A percentile compares a stretch with the other conserved stretches of the same genome.
Evolutionary conservation across 371 early-diverging fungal species (phyloP).

Genomic region (Actinomortierella wolfii): DNA sequence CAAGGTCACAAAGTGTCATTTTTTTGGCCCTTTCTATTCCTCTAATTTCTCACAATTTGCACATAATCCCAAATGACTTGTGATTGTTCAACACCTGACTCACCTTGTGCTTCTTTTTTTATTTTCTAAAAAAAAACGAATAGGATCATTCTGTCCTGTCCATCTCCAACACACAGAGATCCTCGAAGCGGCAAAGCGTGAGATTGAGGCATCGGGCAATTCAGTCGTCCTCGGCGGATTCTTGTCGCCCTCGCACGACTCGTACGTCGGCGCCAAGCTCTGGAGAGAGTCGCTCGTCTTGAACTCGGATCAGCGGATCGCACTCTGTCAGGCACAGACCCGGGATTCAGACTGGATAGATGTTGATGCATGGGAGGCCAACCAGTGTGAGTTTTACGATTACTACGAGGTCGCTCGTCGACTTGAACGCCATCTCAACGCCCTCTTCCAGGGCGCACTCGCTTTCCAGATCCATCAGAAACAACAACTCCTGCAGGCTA

Average conservation of each 20-base stretch:
- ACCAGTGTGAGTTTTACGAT: slow-evolving; percentile 19
- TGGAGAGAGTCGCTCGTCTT: slow-evolving; percentile 19
- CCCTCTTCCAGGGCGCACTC: slow-evolving; percentile 13
- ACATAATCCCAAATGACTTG: too few species aligned
- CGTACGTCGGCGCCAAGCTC: slow-evolving; percentile 37
- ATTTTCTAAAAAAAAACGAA: neutral
- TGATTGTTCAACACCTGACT: too few species aligned
- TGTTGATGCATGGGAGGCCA: slow-evolving; percentile 45
- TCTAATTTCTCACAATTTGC: too few species aligned
- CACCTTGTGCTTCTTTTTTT: too few species aligned
- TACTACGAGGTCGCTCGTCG: slow-evolving; percentile 34
- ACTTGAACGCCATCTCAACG: slow-evolving; percentile 28
- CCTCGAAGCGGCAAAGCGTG: slow-evolving; percentile 40
- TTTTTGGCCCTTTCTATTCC: too few species aligned
- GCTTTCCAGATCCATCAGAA: too few species aligned
- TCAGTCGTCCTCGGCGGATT: slow-evolving; percentile 44
- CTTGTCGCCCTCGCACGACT: slow-evolving; percentile 47
- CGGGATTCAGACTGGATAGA: slow-evolving; percentile 45
- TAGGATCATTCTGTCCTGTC: slow-evolving; percentile 47
- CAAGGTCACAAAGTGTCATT: too few species aligned
- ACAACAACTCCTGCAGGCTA: neutral
- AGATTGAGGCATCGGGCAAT: slow-evolving; percentile 23
- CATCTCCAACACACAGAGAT: slow-evolving; percentile 44
- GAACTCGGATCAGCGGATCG: slow-evolving; percentile 29
- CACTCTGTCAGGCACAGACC: slow-evolving; percentile 36